Conservation (phyloP, 495 filamentous ascomycete species). For the Trichocladium antarcticum region DNA sequence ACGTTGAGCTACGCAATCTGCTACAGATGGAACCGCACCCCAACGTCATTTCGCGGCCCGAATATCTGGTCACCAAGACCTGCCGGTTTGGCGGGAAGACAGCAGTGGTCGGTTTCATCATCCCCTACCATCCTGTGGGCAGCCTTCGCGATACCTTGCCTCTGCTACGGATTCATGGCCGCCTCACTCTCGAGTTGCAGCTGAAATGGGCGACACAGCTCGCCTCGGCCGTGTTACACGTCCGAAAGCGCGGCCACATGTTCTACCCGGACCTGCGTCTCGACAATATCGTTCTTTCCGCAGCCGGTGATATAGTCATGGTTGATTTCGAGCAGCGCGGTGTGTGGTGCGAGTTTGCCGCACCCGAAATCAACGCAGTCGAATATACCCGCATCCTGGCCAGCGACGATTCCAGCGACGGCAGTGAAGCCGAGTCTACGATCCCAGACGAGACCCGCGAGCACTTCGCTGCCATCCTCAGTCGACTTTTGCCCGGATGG, state of each 20-base stretch:
- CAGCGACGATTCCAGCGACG: constrained; percentile 10
- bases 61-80: constrained; percentile 36
- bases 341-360: constrained; percentile 41
- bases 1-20: constrained; percentile 37
- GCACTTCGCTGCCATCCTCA: constrained; percentile 27
- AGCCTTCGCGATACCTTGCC: constrained; percentile 36
- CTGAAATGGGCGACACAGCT: constrained; percentile 38
- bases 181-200: constrained; percentile 26
- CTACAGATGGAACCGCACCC: constrained; percentile 33
- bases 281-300: constrained; percentile 39
- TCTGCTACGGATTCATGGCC: constrained; percentile 29
- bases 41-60: constrained; percentile 33
- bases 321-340: constrained; percentile 45
- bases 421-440: constrained; percentile 9
- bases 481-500: constrained; percentile 30
- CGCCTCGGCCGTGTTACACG: constrained; percentile 30
- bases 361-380: constrained; percentile 41
- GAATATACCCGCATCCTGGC: constrained; percentile 37
- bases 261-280: constrained; percentile 42
- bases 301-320: constrained; percentile 32
- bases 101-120: constrained; percentile 37
- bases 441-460: constrained; percentile 24
- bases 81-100: constrained; percentile 37
- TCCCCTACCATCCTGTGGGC: constrained; percentile 32
- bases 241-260: constrained; percentile 26